A percentile compares a stretch with the other conserved stretches of the same genome.
Conservation (phyloP, 2,329 filamentous ascomycete species). For the Colletotrichum lupini region DNA sequence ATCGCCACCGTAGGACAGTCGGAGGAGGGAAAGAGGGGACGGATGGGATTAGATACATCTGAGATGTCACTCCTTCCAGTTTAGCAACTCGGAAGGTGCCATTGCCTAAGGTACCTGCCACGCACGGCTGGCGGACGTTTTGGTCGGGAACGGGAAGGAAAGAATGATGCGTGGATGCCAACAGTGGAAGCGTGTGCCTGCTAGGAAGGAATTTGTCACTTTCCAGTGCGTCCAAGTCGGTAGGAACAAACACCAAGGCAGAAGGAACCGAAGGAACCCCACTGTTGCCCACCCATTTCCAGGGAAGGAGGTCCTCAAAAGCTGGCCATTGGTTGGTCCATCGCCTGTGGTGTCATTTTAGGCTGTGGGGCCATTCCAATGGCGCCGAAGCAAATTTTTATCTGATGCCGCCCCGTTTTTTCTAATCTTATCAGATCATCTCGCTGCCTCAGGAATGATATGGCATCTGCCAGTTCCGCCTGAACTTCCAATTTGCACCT, state of each 20-base stretch:
- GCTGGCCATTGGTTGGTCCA: slow-evolving; percentile 7
- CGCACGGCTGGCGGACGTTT: neutral
- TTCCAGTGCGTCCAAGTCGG: neutral
- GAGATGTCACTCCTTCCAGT: neutral
- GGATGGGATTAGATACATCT: neutral
- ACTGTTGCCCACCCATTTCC: neutral
- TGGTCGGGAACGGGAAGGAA: neutral
- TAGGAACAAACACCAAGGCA: slow-evolving; percentile 7
- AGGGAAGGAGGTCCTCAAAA: neutral
- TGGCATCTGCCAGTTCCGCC: neutral
- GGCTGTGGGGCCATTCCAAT: slow-evolving; percentile 14
- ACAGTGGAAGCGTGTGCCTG: too few relatives aligned
- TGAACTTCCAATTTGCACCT: neutral
- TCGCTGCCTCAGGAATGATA: neutral
- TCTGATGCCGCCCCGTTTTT: slow-evolving; percentile 28
- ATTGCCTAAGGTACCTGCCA: neutral
- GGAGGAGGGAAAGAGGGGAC: neutral
- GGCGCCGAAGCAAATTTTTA: slow-evolving; percentile 24
- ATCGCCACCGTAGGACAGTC: neutral
- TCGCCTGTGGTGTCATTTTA: slow-evolving; percentile 1
- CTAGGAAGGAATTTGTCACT: too few relatives aligned
- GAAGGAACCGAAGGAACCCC: neutral
- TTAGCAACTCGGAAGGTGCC: neutral
- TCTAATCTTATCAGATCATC: slow-evolving; percentile 37
- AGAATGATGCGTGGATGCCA: neutral